Base-by-base conservation (phyloP, 139 green algal genomes). In the Haematococcus sp. region DNA sequence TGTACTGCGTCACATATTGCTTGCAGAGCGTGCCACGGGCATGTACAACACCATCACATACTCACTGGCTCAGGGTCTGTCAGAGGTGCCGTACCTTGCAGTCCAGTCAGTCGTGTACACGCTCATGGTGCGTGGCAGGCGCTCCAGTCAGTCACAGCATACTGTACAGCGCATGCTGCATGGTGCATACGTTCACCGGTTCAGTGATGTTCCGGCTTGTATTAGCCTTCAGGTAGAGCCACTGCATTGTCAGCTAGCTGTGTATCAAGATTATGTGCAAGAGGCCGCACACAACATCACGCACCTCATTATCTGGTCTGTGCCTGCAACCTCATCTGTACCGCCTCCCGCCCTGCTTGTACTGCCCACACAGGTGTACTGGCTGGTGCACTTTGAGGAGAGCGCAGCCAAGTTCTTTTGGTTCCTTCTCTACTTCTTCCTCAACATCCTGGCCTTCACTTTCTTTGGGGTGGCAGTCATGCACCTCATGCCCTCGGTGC, bases 31-130 rank as follows among this genome's bases (percentile, higher is more conserved):
- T 7, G 32, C 64, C 34, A 34, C 34, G 16, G 71, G 64, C n/a
- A 70, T 83, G 71, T 83, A 86, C 69, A 7, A 25, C 22, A 56
- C 33, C 1, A 32, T 46, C 3, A 40, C 75, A 7, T 86, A 81
- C 63, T 65, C 71, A 2, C 16, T 51, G 17, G 77, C 81, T 17
- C 77, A 84, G 80, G 74, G 69, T 20, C 17, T 75, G 1, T 33
- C 80, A 1, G 83, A 88, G 79, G 11, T 82, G 20, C 79, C 79
- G 0, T 88, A 77, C 64, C 27, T 88, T 46, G 27, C 81, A 25
- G 64, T 88, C 33, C 82, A 88, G 55, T 66, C 71, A 19, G n/a
- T 86, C 2, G 23, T 83, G 35, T 88, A 79, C 76, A 51, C 69
- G 9, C 22, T 78, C 25, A 79, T 85, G 19, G 55, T 72, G n/a